These are phyloP conservation scores for Colletotrichum spinosum DNA, from an alignment of 2,329 filamentous ascomycete species.

Conservation along the genomic window DNA sequence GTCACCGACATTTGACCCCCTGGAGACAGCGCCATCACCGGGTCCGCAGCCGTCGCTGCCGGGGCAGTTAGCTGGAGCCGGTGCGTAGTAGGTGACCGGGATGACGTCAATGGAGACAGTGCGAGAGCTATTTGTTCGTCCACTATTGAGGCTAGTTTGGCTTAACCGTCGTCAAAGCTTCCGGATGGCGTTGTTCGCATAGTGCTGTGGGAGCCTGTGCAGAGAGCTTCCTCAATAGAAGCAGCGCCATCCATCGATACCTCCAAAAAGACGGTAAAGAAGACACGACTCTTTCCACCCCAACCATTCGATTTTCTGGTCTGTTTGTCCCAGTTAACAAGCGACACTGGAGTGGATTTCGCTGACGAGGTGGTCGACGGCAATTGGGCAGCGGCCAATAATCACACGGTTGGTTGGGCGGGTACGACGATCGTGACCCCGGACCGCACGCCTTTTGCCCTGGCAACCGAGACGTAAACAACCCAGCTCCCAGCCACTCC, in stretches of 20 bases:
- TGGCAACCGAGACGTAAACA: conserved; percentile 35
- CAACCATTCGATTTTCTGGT: background rate
- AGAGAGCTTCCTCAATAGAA: too few species aligned
- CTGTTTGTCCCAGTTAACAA: background rate
- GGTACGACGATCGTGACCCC: conserved; percentile 6
- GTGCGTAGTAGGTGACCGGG: background rate
- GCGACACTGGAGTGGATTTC: too few species aligned
- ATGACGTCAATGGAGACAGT: conserved; percentile 27
- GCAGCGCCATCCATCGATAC: background rate
- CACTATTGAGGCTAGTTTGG: too few species aligned
- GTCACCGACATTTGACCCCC: conserved; percentile 33
- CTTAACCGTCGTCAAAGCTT: too few species aligned
- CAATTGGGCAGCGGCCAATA: conserved; percentile 20
- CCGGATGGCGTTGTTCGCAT: too few species aligned
- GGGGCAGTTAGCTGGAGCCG: too few species aligned
- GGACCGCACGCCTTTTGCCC: conserved; percentile 2
- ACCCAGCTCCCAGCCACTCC: conserved; percentile 30
- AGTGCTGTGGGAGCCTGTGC: too few species aligned
- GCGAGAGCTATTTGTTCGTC: background rate
- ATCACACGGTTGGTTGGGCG: conserved; percentile 23
- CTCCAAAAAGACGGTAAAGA: background rate
- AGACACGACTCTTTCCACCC: background rate
- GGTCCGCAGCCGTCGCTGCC: background rate
- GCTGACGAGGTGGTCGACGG: too few species aligned
- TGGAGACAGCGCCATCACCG: conserved; percentile 12